Conservation (phyloP, 139 green algal genomes). For the Tetraselmis striata region DNA sequence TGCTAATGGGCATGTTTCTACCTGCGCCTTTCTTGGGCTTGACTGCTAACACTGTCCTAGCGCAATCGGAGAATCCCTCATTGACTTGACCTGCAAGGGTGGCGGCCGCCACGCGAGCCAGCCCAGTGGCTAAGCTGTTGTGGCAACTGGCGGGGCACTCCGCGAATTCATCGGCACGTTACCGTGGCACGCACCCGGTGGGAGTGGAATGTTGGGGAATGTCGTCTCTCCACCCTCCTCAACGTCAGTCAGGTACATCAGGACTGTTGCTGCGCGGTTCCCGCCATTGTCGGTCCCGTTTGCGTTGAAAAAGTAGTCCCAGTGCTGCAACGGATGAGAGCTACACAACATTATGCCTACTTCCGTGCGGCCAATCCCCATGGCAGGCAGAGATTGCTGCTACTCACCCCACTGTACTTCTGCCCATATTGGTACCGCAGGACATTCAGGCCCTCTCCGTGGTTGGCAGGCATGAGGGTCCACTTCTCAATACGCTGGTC, state of each 20-base stretch:
- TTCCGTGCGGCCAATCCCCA: not conserved
- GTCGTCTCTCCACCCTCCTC: conserved; percentile 22
- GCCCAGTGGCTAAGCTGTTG: no score
- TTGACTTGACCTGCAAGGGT: conserved; percentile 20
- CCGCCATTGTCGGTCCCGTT: conserved; percentile 18
- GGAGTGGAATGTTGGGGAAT: conserved; percentile 36
- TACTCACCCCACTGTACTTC: conserved; percentile 45
- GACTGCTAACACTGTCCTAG: conserved; percentile 44
- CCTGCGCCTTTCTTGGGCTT: conserved; percentile 43
- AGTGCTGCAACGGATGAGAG: conserved; percentile 7
- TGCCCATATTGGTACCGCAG: conserved; percentile 37
- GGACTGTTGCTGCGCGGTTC: conserved; percentile 11
- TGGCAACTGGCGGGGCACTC: no score
- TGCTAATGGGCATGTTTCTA: not conserved
- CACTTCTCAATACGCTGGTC: conserved; percentile 38
- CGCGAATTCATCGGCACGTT: not conserved
- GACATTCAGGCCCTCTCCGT: conserved; percentile 45
- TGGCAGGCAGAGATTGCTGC: no score
- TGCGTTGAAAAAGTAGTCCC: conserved; percentile 62
- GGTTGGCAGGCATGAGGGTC: conserved; percentile 32
- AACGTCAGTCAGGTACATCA: conserved; percentile 19
- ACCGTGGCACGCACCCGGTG: not conserved
- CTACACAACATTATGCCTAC: not conserved
- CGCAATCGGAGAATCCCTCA: conserved; percentile 47
- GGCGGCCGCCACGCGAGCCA: no score